Evolutionary conservation across 2,329 filamentous ascomycete species (phyloP), one percentile per base, ranked within the genome.

Genomic region (Fusarium cicatricum): DNA sequence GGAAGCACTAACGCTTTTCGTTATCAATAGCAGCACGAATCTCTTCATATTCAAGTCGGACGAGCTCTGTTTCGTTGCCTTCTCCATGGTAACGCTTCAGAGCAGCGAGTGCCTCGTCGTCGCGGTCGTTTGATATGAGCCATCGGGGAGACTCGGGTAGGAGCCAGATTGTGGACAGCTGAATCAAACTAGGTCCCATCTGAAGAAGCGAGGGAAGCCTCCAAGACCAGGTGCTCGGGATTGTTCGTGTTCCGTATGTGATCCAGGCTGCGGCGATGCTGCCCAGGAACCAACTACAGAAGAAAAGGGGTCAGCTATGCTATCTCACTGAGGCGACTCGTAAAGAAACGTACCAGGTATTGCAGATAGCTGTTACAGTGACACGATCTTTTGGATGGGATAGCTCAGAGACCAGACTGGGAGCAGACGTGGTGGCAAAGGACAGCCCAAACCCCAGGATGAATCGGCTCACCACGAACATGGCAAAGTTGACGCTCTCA

Each of bases 61-160:
- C 82, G 23, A 83, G 79, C 1, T 75, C 69, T 1, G 78, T 77
- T 61, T 83, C 78, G 51, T 82, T 78, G 1, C 83, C 85, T 43
- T 87, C 78, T 11, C 80, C 82, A 52, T 85, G 86, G 62, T 82
- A 87, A 52, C 78, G 82, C 8, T 77, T 79, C 37, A 89, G 77
- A 12, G 82, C 80, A 2, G 76, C 74, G 14, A 81, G 74, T 0
- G 84, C 82, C 47, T 84, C 75, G 6, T 84, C 80, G 11, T 39
- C 40, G 1, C 60, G 58, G 1, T 64, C 60, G 12, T 64, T 62
- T 2, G 60, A 55, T 51, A 85, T 83, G 17, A 87, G 75, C 85
- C 85, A 88, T 52, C 86, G 74, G 2, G 86, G 86, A 3, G 82
- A 86, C 64, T 89, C 86, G 0, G 86, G 86, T 1, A 88, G 74